Evolutionary conservation across 176 grass and related monocot species (phyloP).

Genomic region (maize (Zea mays)): DNA sequence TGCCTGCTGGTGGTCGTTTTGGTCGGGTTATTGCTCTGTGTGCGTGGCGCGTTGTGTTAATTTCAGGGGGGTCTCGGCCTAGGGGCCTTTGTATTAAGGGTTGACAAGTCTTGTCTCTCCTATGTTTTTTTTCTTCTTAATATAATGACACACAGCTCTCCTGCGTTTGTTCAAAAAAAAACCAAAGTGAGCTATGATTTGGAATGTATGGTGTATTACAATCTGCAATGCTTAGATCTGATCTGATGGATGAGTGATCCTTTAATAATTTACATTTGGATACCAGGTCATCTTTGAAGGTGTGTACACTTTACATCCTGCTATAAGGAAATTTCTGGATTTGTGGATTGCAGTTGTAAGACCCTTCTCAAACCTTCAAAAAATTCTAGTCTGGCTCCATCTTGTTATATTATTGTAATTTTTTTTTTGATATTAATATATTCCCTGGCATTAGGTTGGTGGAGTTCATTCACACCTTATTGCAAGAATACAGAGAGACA

Average conservation of each 20-base stretch:
- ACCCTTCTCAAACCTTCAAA: slow-evolving; percentile 35
- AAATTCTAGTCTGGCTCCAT: slow-evolving; percentile 10
- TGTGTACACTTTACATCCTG: slow-evolving; percentile 91
- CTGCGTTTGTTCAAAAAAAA: neutral
- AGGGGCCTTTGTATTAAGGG: too few species aligned
- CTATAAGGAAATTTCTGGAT: slow-evolving; percentile 92
- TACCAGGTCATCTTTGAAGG: slow-evolving; percentile 97
- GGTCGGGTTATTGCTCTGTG: too few species aligned
- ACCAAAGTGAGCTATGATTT: neutral
- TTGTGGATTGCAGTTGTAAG: slow-evolving; percentile 99
- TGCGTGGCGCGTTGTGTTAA: too few species aligned
- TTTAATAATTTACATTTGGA: slow-evolving; percentile 37
- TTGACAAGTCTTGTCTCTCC: too few species aligned
- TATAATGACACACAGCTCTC: neutral
- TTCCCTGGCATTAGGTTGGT: slow-evolving; percentile 65
- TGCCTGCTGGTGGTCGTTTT: too few species aligned
- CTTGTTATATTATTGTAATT: slow-evolving; percentile 26
- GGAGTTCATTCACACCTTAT: slow-evolving; percentile 98
- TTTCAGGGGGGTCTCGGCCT: too few species aligned
- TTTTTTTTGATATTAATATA: slow-evolving; percentile 34
- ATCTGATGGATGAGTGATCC: neutral
- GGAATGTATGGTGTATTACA: neutral
- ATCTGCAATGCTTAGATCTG: neutral
- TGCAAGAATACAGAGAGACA: slow-evolving; percentile 95
- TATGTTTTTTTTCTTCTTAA: too few species aligned